Conservation (phyloP, 495 filamentous ascomycete species). For the Gamarada debralockiae region DNA sequence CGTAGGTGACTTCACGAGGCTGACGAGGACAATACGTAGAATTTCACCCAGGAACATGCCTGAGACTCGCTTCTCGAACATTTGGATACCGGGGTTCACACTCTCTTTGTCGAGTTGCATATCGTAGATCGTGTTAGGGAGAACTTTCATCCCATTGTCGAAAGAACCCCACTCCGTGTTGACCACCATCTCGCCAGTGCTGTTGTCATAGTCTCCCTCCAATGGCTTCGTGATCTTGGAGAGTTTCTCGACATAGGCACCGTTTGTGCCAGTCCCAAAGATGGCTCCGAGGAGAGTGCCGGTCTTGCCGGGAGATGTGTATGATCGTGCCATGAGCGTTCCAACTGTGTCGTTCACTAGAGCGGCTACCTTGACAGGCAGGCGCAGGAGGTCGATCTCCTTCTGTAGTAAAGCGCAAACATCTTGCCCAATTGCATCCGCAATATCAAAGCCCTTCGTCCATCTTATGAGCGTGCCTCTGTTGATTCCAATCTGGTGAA, state of each 20-base stretch:
- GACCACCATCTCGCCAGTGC: slow-evolving; percentile 91
- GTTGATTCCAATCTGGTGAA: slow-evolving; percentile 91
- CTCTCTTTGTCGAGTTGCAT: slow-evolving; percentile 69
- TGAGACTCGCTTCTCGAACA: slow-evolving; percentile 97
- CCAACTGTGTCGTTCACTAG: slow-evolving; percentile 97
- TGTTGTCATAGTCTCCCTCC: slow-evolving; percentile 66
- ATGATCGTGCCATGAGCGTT: slow-evolving; percentile 95
- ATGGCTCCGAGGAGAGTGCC: slow-evolving; percentile 88
- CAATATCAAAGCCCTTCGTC: slow-evolving; percentile 98
- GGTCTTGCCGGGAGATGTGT: slow-evolving; percentile 85
- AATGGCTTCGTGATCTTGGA: slow-evolving; percentile 63
- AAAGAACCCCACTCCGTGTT: slow-evolving; percentile 99
- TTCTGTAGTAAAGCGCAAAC: slow-evolving; percentile 84
- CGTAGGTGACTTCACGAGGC: slow-evolving; percentile 56
- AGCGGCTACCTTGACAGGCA: slow-evolving; percentile 90
- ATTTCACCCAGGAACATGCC: slow-evolving; percentile 99
- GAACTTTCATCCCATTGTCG: slow-evolving; percentile 83
- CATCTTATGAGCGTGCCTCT: slow-evolving; percentile 88
- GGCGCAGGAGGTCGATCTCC: slow-evolving; percentile 82
- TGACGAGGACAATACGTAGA: slow-evolving; percentile 68
- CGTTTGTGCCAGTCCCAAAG: slow-evolving; percentile 92
- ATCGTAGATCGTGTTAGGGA: slow-evolving; percentile 87
- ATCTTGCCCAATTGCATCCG: slow-evolving; percentile 88
- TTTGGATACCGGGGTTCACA: slow-evolving; percentile 93
- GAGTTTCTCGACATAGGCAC: slow-evolving; percentile 82